phyloP scores from a whole-genome alignment of 345 rosid species.

The Salix dunnii region DNA sequence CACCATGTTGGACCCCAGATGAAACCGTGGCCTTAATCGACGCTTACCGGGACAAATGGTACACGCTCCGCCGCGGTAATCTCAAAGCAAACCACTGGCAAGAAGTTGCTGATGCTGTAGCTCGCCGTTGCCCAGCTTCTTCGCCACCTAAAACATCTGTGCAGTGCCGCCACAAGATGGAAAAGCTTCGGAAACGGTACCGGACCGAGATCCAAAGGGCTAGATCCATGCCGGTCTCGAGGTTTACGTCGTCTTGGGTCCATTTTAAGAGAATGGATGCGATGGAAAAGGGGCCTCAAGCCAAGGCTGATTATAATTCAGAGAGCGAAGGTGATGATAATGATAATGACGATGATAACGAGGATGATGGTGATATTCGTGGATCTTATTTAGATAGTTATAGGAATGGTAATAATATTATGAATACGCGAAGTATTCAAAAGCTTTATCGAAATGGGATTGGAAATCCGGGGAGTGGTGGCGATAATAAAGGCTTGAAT shows the following conservation, averaged over 20 bases:
- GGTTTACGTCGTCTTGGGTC: slow-evolving; percentile 82
- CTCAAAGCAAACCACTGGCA: slow-evolving; percentile 96
- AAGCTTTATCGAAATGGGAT: slow-evolving; percentile 57
- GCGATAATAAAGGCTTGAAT: slow-evolving; percentile 5
- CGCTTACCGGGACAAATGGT: slow-evolving; percentile 85
- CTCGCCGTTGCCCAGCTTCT: slow-evolving; percentile 54
- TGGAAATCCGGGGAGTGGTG: slow-evolving; percentile 32
- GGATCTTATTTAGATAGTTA: slow-evolving; percentile 33
- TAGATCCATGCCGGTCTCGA: slow-evolving; percentile 71
- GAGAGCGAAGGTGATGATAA: slow-evolving; percentile 36
- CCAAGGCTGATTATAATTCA: slow-evolving; percentile 29
- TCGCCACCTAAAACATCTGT: slow-evolving; percentile 71
- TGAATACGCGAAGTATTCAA: slow-evolving; percentile 47
- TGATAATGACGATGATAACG: slow-evolving; percentile 35
- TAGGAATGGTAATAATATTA: slow-evolving; percentile 30
- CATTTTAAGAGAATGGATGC: slow-evolving; percentile 82
- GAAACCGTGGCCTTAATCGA: slow-evolving; percentile 82
- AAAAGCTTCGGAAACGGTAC: slow-evolving; percentile 87
- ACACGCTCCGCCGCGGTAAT: slow-evolving; percentile 79
- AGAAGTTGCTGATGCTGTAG: slow-evolving; percentile 75
- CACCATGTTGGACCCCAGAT: slow-evolving; percentile 92
- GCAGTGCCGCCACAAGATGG: slow-evolving; percentile 99
- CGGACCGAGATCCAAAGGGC: slow-evolving; percentile 88
- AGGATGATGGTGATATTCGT: slow-evolving; percentile 43
- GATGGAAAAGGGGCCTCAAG: slow-evolving; percentile 68